Base-by-base conservation (phyloP, 257 asterid genomes). In the Fraxinus cuspidata region DNA sequence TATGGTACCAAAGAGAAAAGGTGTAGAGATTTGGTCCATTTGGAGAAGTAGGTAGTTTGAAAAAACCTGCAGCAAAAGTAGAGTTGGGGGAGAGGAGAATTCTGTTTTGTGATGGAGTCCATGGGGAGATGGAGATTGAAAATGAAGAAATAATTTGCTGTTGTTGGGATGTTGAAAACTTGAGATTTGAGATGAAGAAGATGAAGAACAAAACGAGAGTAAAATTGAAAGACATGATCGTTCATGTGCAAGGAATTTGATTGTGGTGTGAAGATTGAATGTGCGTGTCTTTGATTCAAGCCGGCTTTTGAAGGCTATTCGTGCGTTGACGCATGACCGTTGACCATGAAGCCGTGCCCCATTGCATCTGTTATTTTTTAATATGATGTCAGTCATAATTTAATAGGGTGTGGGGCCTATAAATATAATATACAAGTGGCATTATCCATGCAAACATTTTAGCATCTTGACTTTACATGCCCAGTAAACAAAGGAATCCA, bases 1-100 rank as follows among this genome's bases (percentile, higher is more conserved):
- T 83, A 81, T 66, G 66, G 84, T 82, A 92, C 96, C 96, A 92
- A 11, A 92, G 78, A 42, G 92, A 90, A 86, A 92, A 92, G 16
- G 85, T 88, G 85, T 76, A 90, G 74, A 84, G 90, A 51, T 60
- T n/a, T 10, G 15, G 47, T 11, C 47, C 47, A 40, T 40, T 42
- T 19, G 79, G 77, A 29, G 88, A 81, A 38, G 27, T 29, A 21
- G 74, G 82, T 34, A 72, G 21, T 31, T 80, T 82, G 70, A 65
- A 84, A 68, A 86, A 86, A 2, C 92, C 92, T 71, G 92, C 92
- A 71, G 91, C 78, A 75, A 86, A 78, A 77, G 84, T 77, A 86
- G 91, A 82, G 82, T 86, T 79, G 28, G 88, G 86, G 56, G 97
- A 90, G 34, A 93, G 69, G 40, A 93, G 92, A 64, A 81, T 85